Conservation (phyloP, 2,329 filamentous ascomycete species). For the Dothiorella sarmentorum region DNA sequence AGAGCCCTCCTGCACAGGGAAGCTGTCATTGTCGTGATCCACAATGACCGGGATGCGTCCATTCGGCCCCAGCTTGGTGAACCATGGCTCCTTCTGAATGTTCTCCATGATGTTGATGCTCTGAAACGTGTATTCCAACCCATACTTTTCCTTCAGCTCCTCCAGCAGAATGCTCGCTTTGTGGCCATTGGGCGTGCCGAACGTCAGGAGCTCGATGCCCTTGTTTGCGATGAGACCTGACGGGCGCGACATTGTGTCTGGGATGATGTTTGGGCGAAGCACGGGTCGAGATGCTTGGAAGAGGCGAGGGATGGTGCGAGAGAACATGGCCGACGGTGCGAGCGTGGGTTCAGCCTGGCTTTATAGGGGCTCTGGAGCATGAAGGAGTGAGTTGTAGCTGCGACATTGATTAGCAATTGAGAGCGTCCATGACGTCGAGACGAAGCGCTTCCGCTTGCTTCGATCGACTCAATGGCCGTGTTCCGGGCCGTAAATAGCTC, state of each 20-base stretch:
- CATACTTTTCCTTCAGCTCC: slow-evolving; percentile 64
- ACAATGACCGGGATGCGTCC: slow-evolving; percentile 64
- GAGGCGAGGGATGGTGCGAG: slow-evolving; percentile 8
- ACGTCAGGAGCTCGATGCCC: slow-evolving; percentile 64
- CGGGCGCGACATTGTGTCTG: slow-evolving; percentile 1
- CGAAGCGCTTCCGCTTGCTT: not conserved
- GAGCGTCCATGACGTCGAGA: not conserved
- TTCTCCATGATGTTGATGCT: slow-evolving; percentile 57
- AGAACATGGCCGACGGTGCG: not conserved
- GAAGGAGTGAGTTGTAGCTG: not conserved
- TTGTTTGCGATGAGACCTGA: slow-evolving; percentile 57
- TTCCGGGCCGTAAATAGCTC: not conserved
- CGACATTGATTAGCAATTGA: not conserved
- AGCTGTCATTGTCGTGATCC: slow-evolving; percentile 60
- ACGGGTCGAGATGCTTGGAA: not conserved
- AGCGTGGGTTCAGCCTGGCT: not conserved
- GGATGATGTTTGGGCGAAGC: not conserved
- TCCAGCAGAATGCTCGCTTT: slow-evolving; percentile 62
- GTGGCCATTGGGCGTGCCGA: slow-evolving; percentile 47
- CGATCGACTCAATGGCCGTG: not conserved
- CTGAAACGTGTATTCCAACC: slow-evolving; percentile 58
- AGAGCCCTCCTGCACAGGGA: slow-evolving; percentile 49
- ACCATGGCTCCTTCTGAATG: slow-evolving; percentile 67
- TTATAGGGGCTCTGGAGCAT: not conserved
- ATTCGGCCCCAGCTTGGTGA: slow-evolving; percentile 60